phyloP scores from a whole-genome alignment of 2,329 filamentous ascomycete genomes.

The Nectriaceae sp. region DNA sequence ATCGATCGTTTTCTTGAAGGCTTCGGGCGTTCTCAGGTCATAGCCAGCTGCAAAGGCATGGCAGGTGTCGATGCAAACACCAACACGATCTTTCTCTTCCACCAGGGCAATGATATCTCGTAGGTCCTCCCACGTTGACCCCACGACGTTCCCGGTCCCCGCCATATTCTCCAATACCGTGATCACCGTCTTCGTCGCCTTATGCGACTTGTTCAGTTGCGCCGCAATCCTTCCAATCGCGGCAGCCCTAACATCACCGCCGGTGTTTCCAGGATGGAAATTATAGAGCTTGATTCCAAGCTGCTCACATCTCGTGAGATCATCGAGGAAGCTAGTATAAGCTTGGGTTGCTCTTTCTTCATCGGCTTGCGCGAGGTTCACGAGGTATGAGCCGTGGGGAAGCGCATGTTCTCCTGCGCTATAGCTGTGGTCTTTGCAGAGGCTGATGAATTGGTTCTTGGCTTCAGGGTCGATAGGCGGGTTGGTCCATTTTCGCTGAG shows the following conservation, averaged over 20 bases:
- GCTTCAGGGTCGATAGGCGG: constrained; percentile 72
- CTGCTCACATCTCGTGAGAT: constrained; percentile 79
- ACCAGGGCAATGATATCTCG: constrained; percentile 79
- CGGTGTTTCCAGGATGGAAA: constrained; percentile 90
- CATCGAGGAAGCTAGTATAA: constrained; percentile 83
- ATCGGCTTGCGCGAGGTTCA: constrained; percentile 90
- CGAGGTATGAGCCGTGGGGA: constrained; percentile 93
- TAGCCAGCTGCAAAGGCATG: constrained; percentile 95
- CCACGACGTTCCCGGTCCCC: constrained; percentile 83
- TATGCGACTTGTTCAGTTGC: constrained; percentile 81
- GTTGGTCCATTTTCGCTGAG: constrained; percentile 91
- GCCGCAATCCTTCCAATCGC: constrained; percentile 79
- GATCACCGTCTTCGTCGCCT: constrained; percentile 72
- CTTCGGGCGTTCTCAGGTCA: constrained; percentile 75
- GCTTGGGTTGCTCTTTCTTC: constrained; percentile 79
- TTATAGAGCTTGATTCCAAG: constrained; percentile 94
- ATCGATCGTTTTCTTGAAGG: constrained; percentile 72
- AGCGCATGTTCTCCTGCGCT: constrained; percentile 73
- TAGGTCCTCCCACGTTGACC: constrained; percentile 82
- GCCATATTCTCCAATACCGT: constrained; percentile 97
- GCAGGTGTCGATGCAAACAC: constrained; percentile 95
- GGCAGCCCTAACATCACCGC: constrained; percentile 63
- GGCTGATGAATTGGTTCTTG: constrained; percentile 66
- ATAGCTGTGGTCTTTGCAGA: constrained; percentile 71
- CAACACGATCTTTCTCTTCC: constrained; percentile 79